phyloP scores from a whole-genome alignment of 2,329 filamentous ascomycete genomes.

The Chrysoporthe austroafricana region DNA sequence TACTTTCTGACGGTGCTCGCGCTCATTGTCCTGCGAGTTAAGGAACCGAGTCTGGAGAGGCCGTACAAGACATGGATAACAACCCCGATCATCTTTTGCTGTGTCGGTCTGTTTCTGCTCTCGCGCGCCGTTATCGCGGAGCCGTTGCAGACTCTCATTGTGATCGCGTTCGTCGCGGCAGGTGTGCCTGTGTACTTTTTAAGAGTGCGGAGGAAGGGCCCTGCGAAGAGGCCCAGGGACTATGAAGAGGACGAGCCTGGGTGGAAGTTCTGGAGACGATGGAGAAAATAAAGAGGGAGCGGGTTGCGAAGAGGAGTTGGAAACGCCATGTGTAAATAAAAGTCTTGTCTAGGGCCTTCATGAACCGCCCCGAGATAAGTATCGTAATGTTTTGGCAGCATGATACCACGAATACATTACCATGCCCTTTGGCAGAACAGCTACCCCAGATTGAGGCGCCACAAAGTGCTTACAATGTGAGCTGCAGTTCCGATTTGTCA shows the following conservation, averaged over 20 bases:
- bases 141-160: conserved; percentile 85
- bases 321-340: conserved; percentile 1
- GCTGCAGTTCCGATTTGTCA: not conserved
- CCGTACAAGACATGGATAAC: conserved; percentile 97
- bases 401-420: conserved; percentile 20
- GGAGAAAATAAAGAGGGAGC: conserved; percentile 30
- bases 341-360: not conserved
- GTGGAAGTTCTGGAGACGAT: conserved; percentile 66
- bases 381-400: conserved; percentile 19
- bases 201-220: conserved; percentile 70
- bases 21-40: conserved; percentile 85
- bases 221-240: conserved; percentile 46
- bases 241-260: conserved; percentile 44
- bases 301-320: not conserved
- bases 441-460: not conserved
- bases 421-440: not conserved
- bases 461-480: not conserved
- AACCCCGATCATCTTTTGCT: conserved; percentile 97
- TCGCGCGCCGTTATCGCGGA: conserved; percentile 88
- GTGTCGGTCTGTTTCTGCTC: conserved; percentile 90
- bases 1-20: conserved; percentile 96
- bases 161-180: conserved; percentile 80
- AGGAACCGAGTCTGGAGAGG: conserved; percentile 83
- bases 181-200: conserved; percentile 90
- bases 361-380: not conserved